Evolutionary conservation across 163 green algal species (phyloP).

Genomic region (Volvox carteri): DNA sequence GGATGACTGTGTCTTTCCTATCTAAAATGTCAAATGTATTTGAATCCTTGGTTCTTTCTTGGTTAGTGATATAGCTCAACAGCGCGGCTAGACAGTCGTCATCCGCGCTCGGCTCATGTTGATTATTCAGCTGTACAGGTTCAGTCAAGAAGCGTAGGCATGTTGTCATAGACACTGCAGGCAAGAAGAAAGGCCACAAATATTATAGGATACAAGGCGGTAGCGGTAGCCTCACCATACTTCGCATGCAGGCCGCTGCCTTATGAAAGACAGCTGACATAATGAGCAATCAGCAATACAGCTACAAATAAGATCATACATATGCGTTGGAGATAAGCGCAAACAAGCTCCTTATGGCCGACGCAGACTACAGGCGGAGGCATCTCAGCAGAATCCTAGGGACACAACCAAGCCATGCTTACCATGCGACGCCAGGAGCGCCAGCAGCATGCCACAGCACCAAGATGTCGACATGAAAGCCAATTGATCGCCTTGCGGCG

Average conservation of each 20-base stretch:
- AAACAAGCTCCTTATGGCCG: neutral
- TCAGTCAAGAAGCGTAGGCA: neutral
- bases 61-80: neutral
- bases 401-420: too few relatives aligned
- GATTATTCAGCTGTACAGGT: neutral
- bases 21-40: neutral
- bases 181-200: neutral
- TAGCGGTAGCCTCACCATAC: neutral
- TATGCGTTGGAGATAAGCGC: neutral
- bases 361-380: too few relatives aligned
- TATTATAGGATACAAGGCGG: neutral
- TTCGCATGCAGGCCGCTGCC: neutral
- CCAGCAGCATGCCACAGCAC: neutral
- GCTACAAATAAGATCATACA: neutral
- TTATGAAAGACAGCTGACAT: neutral
- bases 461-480: neutral
- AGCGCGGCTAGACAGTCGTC: neutral
- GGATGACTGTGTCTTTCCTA: neutral
- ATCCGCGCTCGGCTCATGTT: neutral
- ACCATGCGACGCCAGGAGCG: neutral
- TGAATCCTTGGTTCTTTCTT: neutral
- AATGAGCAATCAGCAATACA: neutral
- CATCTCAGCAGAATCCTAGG: too few relatives aligned
- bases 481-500: too few relatives aligned
- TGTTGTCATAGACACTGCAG: neutral